These are phyloP conservation scores for Didymella pinodella DNA, from an alignment of 2,329 filamentous ascomycete species.

Conservation along the genomic window DNA sequence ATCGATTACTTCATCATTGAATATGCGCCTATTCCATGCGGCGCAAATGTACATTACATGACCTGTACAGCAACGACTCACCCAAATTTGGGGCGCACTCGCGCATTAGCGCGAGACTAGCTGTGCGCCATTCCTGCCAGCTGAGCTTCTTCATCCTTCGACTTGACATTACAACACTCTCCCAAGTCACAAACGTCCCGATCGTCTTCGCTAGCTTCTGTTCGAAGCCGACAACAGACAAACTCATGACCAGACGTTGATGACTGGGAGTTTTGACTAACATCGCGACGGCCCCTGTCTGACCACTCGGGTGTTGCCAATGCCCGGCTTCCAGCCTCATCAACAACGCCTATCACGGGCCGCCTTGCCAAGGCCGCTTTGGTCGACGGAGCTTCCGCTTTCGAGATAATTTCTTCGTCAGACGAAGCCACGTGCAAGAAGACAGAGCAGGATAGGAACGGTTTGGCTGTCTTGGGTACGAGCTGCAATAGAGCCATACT, in stretches of 20 bases:
- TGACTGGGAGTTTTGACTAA: not conserved
- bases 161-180: not conserved
- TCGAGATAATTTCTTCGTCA: not conserved
- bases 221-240: not conserved
- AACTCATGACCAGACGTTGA: not conserved
- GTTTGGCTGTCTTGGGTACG: not conserved
- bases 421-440: not conserved
- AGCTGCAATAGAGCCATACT: not conserved
- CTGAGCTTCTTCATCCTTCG: slow-evolving; percentile 1
- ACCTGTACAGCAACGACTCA: too few relatives aligned
- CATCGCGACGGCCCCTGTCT: not conserved
- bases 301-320: not conserved
- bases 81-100: not conserved
- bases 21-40: too few relatives aligned
- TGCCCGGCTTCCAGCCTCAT: slow-evolving; percentile 10
- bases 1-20: too few relatives aligned
- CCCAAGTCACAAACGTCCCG: not conserved
- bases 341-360: slow-evolving; percentile 13
- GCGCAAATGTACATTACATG: too few relatives aligned
- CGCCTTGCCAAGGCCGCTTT: slow-evolving; percentile 14
- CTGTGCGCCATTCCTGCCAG: not conserved
- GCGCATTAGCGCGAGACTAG: slow-evolving; percentile 2
- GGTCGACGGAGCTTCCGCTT: slow-evolving; percentile 12
- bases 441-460: not conserved
- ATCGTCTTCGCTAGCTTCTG: not conserved